phyloP scores from a whole-genome alignment of 2,329 filamentous ascomycete species.

The Monosporascus sp. region DNA sequence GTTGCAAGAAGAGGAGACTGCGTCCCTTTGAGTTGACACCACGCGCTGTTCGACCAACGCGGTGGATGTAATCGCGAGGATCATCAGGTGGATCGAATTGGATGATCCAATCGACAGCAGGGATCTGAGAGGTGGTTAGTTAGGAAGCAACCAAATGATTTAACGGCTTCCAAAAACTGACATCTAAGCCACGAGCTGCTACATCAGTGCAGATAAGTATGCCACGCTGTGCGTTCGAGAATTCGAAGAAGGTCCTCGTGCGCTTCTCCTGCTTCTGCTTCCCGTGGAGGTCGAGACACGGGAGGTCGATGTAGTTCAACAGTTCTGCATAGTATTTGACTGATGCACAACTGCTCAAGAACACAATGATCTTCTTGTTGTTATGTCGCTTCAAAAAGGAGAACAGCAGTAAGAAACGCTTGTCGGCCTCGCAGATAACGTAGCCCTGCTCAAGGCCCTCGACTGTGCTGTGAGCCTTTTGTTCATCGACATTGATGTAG shows the following conservation, averaged over 20 bases:
- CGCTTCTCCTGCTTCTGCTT: conserved; percentile 99
- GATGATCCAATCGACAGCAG: conserved; percentile 91
- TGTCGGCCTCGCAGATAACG: conserved; percentile 87
- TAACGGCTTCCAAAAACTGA: conserved; percentile 32
- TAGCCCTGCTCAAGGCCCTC: conserved; percentile 95
- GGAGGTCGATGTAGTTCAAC: conserved; percentile 92
- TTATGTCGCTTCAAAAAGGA: conserved; percentile 88
- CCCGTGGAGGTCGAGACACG: conserved; percentile 64
- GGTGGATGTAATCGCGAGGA: conserved; percentile 87
- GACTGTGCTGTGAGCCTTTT: conserved; percentile 85
- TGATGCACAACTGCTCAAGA: conserved; percentile 87
- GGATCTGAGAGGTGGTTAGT: conserved; percentile 52
- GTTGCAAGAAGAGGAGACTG: conserved; percentile 89
- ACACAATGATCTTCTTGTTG: conserved; percentile 97
- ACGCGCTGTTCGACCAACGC: conserved; percentile 89
- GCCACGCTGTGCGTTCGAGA: conserved; percentile 73
- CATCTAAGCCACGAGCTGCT: conserved; percentile 86
- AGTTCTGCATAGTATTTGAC: conserved; percentile 96
- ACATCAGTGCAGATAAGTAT: conserved; percentile 96
- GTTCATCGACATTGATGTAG: conserved; percentile 94
- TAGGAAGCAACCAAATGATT: neutral
- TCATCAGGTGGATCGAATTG: conserved; percentile 95
- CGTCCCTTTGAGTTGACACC: conserved; percentile 79
- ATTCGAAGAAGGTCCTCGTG: conserved; percentile 99
- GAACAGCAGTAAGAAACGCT: conserved; percentile 86